These are phyloP conservation scores for Ogataea ganodermae DNA, from an alignment of 805 yeast species.

Conservation along the genomic window DNA sequence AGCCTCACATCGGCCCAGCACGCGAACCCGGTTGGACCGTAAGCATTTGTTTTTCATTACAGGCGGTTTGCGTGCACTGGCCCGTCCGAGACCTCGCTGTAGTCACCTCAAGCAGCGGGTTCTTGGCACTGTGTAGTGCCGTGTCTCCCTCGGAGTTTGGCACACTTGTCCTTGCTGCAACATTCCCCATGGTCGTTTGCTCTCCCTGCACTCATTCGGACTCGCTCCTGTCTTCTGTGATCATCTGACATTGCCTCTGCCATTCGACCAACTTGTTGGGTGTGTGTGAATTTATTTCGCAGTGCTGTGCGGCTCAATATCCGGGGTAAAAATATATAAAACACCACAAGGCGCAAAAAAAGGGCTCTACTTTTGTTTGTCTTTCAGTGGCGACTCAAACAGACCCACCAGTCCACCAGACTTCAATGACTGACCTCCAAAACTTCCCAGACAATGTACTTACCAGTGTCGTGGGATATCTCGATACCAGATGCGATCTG, in stretches of 20 bases:
- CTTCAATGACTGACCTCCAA: neutral
- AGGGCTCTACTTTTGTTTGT: neutral
- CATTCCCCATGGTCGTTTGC: neutral
- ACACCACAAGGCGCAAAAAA: neutral
- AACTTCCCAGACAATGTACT: conserved; percentile 21
- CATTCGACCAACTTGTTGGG: neutral
- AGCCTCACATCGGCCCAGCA: neutral
- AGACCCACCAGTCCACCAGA: too few species aligned
- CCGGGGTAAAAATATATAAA: conserved; percentile 1
- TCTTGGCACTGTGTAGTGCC: conserved; percentile 1
- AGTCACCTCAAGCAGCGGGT: too few species aligned
- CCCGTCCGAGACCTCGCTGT: too few species aligned
- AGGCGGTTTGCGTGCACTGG: too few species aligned
- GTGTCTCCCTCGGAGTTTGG: conserved; percentile 1
- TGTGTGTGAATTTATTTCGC: neutral
- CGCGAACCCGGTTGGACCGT: too few species aligned
- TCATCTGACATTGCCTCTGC: neutral
- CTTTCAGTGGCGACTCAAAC: too few species aligned
- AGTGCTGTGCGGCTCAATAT: conserved; percentile 4
- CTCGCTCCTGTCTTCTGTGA: neutral
- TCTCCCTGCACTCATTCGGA: neutral
- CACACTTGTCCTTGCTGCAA: neutral
- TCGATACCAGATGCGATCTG: conserved; percentile 14
- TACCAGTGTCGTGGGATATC: conserved; percentile 7
- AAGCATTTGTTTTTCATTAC: too few species aligned